phyloP scores from a whole-genome alignment of 1,284 basidiomycete genomes.

The Leucoagaricus sp. region DNA sequence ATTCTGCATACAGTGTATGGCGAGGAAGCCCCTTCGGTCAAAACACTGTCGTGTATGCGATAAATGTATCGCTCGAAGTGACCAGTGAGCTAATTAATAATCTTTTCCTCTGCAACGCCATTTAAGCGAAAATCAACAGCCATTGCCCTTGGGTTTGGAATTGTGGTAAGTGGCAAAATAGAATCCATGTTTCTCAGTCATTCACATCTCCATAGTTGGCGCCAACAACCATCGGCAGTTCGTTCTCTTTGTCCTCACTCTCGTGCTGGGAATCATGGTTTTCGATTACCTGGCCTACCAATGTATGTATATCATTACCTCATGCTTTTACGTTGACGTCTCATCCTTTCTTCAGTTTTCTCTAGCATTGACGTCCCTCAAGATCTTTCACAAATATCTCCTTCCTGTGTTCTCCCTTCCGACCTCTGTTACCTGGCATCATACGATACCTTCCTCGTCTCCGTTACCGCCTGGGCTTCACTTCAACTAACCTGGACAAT shows the following conservation, averaged over 20 bases:
- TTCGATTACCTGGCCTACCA: constrained; percentile 85
- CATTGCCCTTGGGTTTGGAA: constrained; percentile 99
- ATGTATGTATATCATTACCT: constrained; percentile 53
- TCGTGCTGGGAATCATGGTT: constrained; percentile 78
- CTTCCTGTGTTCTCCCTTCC: constrained; percentile 69
- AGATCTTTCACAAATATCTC: constrained; percentile 45
- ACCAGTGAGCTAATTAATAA: too few relatives aligned
- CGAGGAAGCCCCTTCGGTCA: constrained; percentile 88
- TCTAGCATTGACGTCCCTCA: constrained; percentile 40
- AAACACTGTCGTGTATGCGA: constrained; percentile 96
- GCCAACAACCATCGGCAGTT: constrained; percentile 95
- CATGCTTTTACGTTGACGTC: not conserved
- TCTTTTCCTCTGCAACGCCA: too few relatives aligned
- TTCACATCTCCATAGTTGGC: constrained; percentile 62
- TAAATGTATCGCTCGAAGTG: constrained; percentile 85
- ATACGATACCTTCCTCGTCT: constrained; percentile 83
- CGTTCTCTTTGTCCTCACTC: constrained; percentile 82
- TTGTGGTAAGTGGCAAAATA: constrained; percentile 66
- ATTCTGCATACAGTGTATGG: constrained; percentile 96
- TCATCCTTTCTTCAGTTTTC: constrained; percentile 45
- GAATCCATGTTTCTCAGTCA: constrained; percentile 1
- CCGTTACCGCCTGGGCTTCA: constrained; percentile 81
- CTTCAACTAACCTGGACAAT: constrained; percentile 94
- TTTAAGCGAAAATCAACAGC: constrained; percentile 41
- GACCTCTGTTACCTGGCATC: constrained; percentile 71